Percentiles rank a stretch among this genome's conserved stretches.
phyloP scores from a whole-genome alignment of 495 filamentous ascomycete species.

The Recurvomyces mirabilis region DNA sequence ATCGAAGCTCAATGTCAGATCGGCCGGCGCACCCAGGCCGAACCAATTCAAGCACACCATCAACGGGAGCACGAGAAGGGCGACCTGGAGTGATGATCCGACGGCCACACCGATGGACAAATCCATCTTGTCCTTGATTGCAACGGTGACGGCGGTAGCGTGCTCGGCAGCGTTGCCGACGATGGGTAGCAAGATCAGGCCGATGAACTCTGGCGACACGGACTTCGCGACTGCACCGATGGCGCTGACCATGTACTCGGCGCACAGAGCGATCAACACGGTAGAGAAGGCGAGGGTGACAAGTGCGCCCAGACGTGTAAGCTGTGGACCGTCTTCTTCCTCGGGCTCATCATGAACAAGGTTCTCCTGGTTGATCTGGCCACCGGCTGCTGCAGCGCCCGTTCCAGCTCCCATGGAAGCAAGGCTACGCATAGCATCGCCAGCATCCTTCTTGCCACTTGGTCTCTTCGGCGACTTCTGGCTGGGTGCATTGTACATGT shows the following conservation, averaged over 20 bases:
- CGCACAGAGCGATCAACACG: constrained; percentile 72
- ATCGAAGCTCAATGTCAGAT: constrained; percentile 25
- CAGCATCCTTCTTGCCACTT: constrained; percentile 40
- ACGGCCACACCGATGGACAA: constrained; percentile 26
- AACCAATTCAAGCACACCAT: constrained; percentile 26
- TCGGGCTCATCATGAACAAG: constrained; percentile 44
- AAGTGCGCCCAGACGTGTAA: constrained; percentile 58
- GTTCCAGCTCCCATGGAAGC: constrained; percentile 48
- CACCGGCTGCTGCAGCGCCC: constrained; percentile 31
- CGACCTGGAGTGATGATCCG: constrained; percentile 27
- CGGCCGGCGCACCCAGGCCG: constrained; percentile 18
- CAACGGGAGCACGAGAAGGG: constrained; percentile 24
- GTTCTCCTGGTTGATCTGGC: constrained; percentile 37
- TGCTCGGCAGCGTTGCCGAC: constrained; percentile 28
- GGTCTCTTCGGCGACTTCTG: constrained; percentile 50
- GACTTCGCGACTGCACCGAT: constrained; percentile 56
- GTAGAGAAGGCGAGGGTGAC: constrained; percentile 61
- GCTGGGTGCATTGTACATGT: constrained; percentile 61
- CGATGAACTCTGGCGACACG: constrained; percentile 26
- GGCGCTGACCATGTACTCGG: constrained; percentile 77
- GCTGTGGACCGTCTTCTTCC: constrained; percentile 59
- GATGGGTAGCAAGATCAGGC: constrained; percentile 28
- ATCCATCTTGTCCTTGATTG: constrained; percentile 30
- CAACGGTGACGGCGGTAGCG: constrained; percentile 24
- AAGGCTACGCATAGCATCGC: constrained; percentile 48